phyloP scores from a whole-genome alignment of 2,329 filamentous ascomycete species.

The Arthrobotrys megalospora region DNA sequence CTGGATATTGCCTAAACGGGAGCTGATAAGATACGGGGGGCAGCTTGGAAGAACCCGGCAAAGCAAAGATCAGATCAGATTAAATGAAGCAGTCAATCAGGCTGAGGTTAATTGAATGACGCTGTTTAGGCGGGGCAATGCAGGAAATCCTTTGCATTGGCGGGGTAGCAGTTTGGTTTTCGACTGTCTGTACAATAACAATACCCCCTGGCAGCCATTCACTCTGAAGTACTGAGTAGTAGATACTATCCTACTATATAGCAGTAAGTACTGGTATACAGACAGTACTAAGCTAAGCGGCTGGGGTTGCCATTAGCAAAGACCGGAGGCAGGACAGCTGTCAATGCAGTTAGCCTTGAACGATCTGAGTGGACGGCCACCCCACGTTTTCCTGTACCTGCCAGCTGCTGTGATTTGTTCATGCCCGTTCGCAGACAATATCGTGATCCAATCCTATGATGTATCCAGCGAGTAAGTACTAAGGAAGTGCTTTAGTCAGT shows the following conservation, averaged over 20 bases:
- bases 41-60: no score
- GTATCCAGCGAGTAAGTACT: no score
- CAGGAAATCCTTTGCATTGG: conserved; percentile 7
- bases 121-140: conserved; percentile 18
- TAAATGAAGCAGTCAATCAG: neutral
- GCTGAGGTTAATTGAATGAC: neutral
- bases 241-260: neutral
- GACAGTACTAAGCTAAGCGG: no score
- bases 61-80: conserved; percentile 32
- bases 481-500: no score
- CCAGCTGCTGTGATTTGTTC: neutral
- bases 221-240: neutral
- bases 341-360: conserved; percentile 34
- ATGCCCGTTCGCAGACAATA: no score
- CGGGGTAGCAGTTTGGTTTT: conserved; percentile 20
- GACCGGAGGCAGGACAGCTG: conserved; percentile 28
- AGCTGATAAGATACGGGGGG: neutral
- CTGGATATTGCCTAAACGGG: conserved; percentile 25
- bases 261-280: no score
- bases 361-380: neutral
- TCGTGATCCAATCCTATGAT: no score
- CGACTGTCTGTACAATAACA: no score
- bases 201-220: no score
- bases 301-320: conserved; percentile 15
- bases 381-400: conserved; percentile 27